phyloP scores from a whole-genome alignment of 2,329 filamentous ascomycete genomes.

The Talaromyces sp. region DNA sequence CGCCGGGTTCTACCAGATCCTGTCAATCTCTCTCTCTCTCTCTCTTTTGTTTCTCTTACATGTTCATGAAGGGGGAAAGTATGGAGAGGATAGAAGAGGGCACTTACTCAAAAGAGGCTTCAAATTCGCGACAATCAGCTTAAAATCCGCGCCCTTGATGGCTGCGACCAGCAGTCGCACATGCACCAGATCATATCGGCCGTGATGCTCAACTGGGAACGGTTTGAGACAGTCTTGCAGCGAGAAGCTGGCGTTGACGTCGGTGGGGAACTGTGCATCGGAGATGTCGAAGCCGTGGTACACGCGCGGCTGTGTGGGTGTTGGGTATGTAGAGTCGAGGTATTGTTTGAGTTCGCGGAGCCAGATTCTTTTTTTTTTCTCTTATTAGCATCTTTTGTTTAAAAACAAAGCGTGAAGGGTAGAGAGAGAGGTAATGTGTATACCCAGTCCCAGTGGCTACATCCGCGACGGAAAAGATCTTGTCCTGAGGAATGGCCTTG shows the following conservation, averaged over 20 bases:
- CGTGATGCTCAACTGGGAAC: constrained; percentile 22
- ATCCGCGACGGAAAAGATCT: constrained; percentile 20
- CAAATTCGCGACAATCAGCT: constrained; percentile 20
- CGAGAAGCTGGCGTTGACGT: constrained; percentile 15
- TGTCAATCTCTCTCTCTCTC: not conserved
- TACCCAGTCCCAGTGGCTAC: constrained; percentile 28
- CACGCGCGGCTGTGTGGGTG: constrained; percentile 7
- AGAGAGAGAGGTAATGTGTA: not conserved
- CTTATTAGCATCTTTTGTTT: not conserved
- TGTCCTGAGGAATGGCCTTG: constrained; percentile 19
- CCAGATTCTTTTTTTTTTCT: constrained; percentile 19
- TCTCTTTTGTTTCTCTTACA: not conserved
- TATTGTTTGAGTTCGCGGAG: constrained; percentile 16
- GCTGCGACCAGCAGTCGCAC: constrained; percentile 24
- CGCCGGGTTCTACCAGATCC: constrained; percentile 17
- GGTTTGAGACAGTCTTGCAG: constrained; percentile 23
- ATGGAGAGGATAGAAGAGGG: not conserved
- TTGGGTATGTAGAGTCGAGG: constrained; percentile 2
- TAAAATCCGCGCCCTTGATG: constrained; percentile 20
- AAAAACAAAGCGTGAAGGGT: not conserved
- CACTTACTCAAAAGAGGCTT: constrained; percentile 23
- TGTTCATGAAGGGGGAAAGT: not conserved
- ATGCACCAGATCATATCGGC: constrained; percentile 28
- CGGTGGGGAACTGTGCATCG: constrained; percentile 20
- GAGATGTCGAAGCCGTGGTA: constrained; percentile 31